A percentile compares a stretch with the other conserved stretches of the same genome.
phyloP scores from a whole-genome alignment of 306 rosid genomes.

The Malus domestica region DNA sequence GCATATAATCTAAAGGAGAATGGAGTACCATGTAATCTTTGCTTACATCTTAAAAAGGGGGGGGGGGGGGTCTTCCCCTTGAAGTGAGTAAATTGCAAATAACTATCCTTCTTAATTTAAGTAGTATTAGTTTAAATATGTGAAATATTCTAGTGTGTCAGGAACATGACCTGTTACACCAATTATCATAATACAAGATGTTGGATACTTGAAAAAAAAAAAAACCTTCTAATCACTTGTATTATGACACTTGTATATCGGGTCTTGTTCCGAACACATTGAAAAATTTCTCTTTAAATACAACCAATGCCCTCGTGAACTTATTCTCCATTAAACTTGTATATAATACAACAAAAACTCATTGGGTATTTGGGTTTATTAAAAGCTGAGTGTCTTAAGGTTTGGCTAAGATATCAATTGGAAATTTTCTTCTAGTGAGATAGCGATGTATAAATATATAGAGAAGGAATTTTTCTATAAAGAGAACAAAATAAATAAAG shows the following conservation, averaged over 20 bases:
- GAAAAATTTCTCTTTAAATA: not conserved
- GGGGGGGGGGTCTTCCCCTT: not conserved
- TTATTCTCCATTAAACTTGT: conserved; percentile 37
- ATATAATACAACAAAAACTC: conserved; percentile 14
- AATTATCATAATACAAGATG: too few species aligned
- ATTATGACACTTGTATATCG: too few species aligned
- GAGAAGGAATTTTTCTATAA: conserved; percentile 7
- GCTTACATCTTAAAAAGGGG: not conserved
- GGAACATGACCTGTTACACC: too few species aligned
- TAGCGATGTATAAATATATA: not conserved
- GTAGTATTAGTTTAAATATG: conserved; percentile 6
- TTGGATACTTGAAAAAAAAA: too few species aligned
- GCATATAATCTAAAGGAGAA: not conserved
- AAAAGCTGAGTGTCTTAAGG: not conserved
- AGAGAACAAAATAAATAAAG: conserved; percentile 23
- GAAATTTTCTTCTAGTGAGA: conserved; percentile 15
- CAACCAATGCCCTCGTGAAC: conserved; percentile 18
- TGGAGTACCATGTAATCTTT: conserved; percentile 4
- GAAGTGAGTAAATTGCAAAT: conserved; percentile 18
- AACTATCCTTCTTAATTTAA: conserved; percentile 11
- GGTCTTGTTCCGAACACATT: too few species aligned
- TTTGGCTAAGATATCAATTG: conserved; percentile 1
- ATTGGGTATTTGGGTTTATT: conserved; percentile 13
- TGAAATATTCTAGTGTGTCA: too few species aligned
- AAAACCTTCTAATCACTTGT: too few species aligned